phyloP scores from a whole-genome alignment of 371 early-diverging fungal species.

The Thermomucor indicae-seudaticae region DNA sequence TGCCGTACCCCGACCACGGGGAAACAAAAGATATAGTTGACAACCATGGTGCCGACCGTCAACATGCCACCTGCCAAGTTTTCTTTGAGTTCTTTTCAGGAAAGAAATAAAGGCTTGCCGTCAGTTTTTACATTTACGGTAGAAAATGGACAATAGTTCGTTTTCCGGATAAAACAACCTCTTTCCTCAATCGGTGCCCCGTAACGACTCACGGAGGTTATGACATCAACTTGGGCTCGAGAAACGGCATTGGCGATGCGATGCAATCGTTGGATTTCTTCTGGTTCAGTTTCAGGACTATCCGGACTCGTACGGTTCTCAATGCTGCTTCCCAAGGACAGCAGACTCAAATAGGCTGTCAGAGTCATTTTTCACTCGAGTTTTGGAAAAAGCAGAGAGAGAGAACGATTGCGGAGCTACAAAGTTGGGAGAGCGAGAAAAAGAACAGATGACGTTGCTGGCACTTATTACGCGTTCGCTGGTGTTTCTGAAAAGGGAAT shows the following conservation, averaged over 20 bases:
- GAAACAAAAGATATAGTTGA: constrained; percentile 55
- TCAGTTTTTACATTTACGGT: neutral
- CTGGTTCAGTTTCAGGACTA: constrained; percentile 14
- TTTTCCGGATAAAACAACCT: constrained; percentile 14
- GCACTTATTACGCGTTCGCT: too few species aligned
- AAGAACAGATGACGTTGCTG: too few species aligned
- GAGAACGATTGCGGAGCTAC: too few species aligned
- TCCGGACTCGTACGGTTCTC: constrained; percentile 14
- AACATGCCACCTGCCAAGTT: constrained; percentile 46
- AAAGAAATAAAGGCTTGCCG: neutral
- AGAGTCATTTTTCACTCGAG: too few species aligned
- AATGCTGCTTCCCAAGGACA: constrained; percentile 31
- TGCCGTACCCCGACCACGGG: constrained; percentile 58
- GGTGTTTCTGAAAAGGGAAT: too few species aligned
- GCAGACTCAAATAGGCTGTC: constrained; percentile 30
- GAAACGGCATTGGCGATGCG: constrained; percentile 17
- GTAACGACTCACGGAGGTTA: constrained; percentile 25
- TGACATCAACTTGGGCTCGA: constrained; percentile 25
- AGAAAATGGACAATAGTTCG: neutral
- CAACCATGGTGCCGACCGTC: constrained; percentile 51
- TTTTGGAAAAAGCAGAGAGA: too few species aligned
- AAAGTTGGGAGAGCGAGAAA: too few species aligned
- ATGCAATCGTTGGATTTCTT: constrained; percentile 11
- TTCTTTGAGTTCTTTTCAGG: constrained; percentile 37
- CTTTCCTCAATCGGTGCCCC: constrained; percentile 24